These are phyloP conservation scores for Kazachstania bromeliacearum DNA, from an alignment of 805 yeast genomes.

Conservation along the genomic window DNA sequence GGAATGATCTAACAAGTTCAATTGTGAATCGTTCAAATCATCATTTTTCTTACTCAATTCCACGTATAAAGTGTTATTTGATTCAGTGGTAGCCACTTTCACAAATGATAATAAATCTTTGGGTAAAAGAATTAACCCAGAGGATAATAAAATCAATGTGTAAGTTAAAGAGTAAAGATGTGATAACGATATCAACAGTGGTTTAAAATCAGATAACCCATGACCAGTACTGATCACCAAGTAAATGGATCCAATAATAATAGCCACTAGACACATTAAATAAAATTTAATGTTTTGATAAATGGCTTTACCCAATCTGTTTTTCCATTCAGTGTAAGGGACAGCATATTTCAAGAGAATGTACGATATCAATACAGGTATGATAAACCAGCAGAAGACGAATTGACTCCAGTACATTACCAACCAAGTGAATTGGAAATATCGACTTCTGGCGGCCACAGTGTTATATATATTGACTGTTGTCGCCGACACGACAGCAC, in stretches of 20 bases:
- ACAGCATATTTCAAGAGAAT: slow-evolving; percentile 20
- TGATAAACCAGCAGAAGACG: slow-evolving; percentile 24
- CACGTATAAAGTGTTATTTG: slow-evolving; percentile 19
- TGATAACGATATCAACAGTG: slow-evolving; percentile 24
- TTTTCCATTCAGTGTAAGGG: slow-evolving; percentile 9
- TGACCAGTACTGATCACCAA: slow-evolving; percentile 20
- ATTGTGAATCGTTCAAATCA: slow-evolving; percentile 24
- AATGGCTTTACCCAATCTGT: slow-evolving; percentile 17
- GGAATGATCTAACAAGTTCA: slow-evolving; percentile 22
- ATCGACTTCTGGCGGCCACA: slow-evolving; percentile 3
- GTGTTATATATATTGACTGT: background rate
- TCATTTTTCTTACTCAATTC: slow-evolving; percentile 27
- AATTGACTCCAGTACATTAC: slow-evolving; percentile 26
- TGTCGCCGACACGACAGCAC: background rate
- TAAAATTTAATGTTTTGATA: slow-evolving; percentile 25
- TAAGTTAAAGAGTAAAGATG: slow-evolving; percentile 27
- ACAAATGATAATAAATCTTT: slow-evolving; percentile 13
- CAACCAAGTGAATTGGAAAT: slow-evolving; percentile 18
- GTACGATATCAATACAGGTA: slow-evolving; percentile 28
- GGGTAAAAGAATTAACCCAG: slow-evolving; percentile 25
- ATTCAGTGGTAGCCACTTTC: slow-evolving; percentile 10
- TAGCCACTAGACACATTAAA: slow-evolving; percentile 15
- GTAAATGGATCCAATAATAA: slow-evolving; percentile 20
- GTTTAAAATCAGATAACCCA: slow-evolving; percentile 19
- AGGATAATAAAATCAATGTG: slow-evolving; percentile 20